Base-by-base conservation (phyloP, 441 rosid genomes). In the Pelargonium citronellum region DNA sequence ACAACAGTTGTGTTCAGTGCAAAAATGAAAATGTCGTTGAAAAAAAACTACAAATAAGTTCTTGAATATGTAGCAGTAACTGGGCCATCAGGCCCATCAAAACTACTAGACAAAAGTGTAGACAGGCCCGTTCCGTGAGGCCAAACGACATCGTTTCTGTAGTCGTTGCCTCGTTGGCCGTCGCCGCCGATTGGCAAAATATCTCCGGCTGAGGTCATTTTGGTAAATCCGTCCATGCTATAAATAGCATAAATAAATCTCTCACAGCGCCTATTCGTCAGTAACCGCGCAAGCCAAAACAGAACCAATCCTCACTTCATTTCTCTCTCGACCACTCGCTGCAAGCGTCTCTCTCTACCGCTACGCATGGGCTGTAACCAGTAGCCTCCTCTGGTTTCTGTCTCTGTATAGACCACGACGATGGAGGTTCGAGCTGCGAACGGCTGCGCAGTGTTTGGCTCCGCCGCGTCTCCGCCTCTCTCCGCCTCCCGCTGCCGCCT, bases 351-450 rank as follows among this genome's bases (percentile, higher is more conserved):
- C n/a, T 11, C 9, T 69, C 5, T 7, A 19, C 30, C 12, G 16
- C 60, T 53, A 19, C 60, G 60, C 60, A 53, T 53, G 60, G 15
- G 20, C 60, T 15, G 17, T n/a, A 0, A 44, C 58, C 58, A 53
- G 20, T 15, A 53, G 7, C 60, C 60, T n/a, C 13, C 58, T 3
- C 58, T 1, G 16, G 58, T 22, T 22, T 22, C 17, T n/a, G 6
- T 15, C 13, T 73, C 69, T 20, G 58, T 11, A 17, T 22, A 46
- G 11, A 58, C 69, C 66, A 84, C 80, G 10, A 66, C 55, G 86
- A 86, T 85, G 87, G 73, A 88, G 63, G 84, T 81, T 79, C 85
- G 91, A 12, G 87, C 87, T 62, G 86, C 87, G 53, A 83, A 80
- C 73, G 73, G 84, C 68, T 82, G 82, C 78, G 85, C 83, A 63